Base-by-base conservation (phyloP, 352 stramenopile genomes). In the Globisporangium splendens region DNA sequence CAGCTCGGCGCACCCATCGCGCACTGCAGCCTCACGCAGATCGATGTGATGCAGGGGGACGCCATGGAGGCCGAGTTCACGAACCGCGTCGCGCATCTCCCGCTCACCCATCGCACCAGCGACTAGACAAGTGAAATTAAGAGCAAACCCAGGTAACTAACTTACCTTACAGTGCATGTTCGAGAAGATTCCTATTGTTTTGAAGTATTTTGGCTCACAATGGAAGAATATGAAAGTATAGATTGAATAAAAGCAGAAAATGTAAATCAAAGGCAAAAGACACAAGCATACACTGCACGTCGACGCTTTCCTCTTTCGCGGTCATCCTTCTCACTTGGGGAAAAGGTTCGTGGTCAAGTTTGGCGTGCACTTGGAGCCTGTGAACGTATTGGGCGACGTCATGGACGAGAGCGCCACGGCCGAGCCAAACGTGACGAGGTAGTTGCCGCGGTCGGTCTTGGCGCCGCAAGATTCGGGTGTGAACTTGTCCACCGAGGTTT, bases 21-120 rank as follows among this genome's bases (percentile, higher is more conserved):
- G 18, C 83, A 92, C 59, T 90, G 83, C 71, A 89, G 80, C 55
- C 61, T 92, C 57, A 89, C 78, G 15, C 74, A 87, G 56, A 83
- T 92, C 35, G 73, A 91, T 42, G 50, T 91, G 5, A 70, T 59
- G 38, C 69, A 68, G 2, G 67, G 62, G 18, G 80, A 89, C 48
- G 62, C 73, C 8, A 76, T 88, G 69, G 53, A 68, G 18, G 72
- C 76, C 18, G 69, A 65, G 44, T 89, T 72, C 53, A 71, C 74
- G 24, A 92, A 92, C 59, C 78, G 77, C 38, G 75, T 92, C 51
- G 63, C 73, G 12, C 83, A 92, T 54, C 61, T 92, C 55, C 76
- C 79, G 14, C 72, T 90, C 24, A 90, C 79, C 2, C 75, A 91
- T 50, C 83, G 82, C 35, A 89, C 83, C 12, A 89, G 77, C 61